Conservation (phyloP, 371 early-diverging fungal genomes). For the Lichtheimia ramosa region DNA sequence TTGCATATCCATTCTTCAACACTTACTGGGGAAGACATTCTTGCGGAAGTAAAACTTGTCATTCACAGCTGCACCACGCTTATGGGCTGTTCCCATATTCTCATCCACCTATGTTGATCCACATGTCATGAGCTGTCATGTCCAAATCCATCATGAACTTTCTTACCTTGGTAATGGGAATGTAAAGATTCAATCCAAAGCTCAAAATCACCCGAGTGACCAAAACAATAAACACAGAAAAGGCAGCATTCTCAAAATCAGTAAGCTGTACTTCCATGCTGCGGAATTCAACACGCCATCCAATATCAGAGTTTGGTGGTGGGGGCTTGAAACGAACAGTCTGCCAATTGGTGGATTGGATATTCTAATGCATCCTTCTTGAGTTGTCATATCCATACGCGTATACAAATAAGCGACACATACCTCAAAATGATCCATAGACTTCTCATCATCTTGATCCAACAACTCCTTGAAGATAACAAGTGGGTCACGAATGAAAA, state of each 20-base stretch:
- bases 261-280: conserved; percentile 98
- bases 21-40: conserved; percentile 62
- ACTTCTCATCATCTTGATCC: conserved; percentile 78
- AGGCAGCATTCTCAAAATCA: conserved; percentile 98
- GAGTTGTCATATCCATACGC: conserved; percentile 54
- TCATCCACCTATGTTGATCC: conserved; percentile 78
- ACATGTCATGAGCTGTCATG: conserved; percentile 3
- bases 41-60: conserved; percentile 92
- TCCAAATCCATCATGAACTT: background rate
- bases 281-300: conserved; percentile 99
- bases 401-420: conserved; percentile 88
- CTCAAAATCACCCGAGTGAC: conserved; percentile 89
- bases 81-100: conserved; percentile 92
- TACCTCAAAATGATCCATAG: conserved; percentile 96
- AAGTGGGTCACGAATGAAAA: conserved; percentile 98
- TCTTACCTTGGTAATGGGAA: conserved; percentile 88
- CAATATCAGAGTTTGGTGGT: conserved; percentile 84
- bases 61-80: conserved; percentile 77
- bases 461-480: conserved; percentile 92
- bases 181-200: conserved; percentile 93
- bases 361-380: conserved; percentile 61
- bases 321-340: conserved; percentile 99
- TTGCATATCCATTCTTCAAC: background rate
- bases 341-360: conserved; percentile 99
- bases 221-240: conserved; percentile 91